Percentiles rank a stretch among this genome's conserved stretches.
phyloP scores from a whole-genome alignment of 768 basidiomycete species.

The Termitomyces sp. region DNA sequence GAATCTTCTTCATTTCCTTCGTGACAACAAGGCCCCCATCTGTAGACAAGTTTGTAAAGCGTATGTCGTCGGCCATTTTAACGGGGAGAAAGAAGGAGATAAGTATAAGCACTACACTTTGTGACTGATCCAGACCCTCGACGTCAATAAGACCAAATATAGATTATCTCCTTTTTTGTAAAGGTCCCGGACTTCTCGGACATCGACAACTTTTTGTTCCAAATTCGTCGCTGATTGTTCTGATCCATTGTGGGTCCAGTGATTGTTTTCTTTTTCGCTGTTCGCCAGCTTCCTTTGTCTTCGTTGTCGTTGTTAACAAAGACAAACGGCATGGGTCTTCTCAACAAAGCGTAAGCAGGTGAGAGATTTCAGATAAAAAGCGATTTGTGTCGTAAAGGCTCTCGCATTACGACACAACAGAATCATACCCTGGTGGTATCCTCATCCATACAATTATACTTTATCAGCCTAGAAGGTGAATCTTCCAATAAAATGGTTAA shows the following conservation, averaged over 20 bases:
- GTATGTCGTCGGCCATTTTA: background rate
- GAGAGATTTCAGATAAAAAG: background rate
- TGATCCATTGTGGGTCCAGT: background rate
- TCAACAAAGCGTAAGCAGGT: background rate
- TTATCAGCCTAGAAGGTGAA: background rate
- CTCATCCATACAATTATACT: background rate
- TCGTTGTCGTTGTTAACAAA: background rate
- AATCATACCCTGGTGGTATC: background rate
- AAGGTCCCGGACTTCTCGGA: background rate
- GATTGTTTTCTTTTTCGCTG: background rate
- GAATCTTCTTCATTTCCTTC: conserved; percentile 21
- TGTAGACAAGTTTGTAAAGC: background rate
- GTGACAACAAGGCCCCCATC: conserved; percentile 25
- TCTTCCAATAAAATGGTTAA: background rate
- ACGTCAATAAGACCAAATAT: background rate
- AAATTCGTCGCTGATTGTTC: background rate
- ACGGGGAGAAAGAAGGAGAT: background rate
- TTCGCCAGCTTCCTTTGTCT: background rate
- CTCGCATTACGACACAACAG: background rate
- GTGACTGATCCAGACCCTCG: background rate
- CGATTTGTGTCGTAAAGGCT: background rate
- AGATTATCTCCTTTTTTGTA: background rate
- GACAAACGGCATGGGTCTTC: background rate
- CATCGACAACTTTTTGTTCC: background rate
- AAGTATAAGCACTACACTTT: no score